Evolutionary conservation across 768 basidiomycete genomes (phyloP).

Genomic region (Mycena epipterygia): DNA sequence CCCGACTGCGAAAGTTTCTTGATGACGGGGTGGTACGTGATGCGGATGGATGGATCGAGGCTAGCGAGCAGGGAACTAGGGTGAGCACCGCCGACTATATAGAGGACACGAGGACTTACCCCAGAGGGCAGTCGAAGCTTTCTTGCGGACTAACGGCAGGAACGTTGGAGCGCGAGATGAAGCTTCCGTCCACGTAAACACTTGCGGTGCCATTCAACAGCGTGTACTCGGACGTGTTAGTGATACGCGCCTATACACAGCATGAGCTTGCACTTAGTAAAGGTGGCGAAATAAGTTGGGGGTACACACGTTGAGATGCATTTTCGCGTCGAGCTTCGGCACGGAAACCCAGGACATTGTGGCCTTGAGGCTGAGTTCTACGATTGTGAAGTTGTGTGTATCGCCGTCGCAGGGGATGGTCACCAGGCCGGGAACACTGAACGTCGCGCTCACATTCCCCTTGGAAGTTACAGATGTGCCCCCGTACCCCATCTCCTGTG

Average conservation of each 20-base stretch:
- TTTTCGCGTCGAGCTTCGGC: constrained; percentile 53
- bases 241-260: constrained; percentile 57
- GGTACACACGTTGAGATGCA: constrained; percentile 53
- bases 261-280: neutral
- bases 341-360: constrained; percentile 59
- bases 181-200: constrained; percentile 70
- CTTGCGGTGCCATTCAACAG: constrained; percentile 62
- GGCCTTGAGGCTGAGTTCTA: constrained; percentile 51
- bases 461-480: constrained; percentile 48
- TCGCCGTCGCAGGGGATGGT: constrained; percentile 56
- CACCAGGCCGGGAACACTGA: constrained; percentile 56
- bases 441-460: constrained; percentile 58
- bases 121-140: constrained; percentile 60
- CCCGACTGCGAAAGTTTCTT: constrained; percentile 52
- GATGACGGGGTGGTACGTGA: constrained; percentile 54
- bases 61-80: constrained; percentile 42
- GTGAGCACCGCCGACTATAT: neutral
- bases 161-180: constrained; percentile 63
- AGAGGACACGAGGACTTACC: constrained; percentile 45
- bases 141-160: constrained; percentile 58
- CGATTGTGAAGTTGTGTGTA: constrained; percentile 58
- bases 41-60: constrained; percentile 55
- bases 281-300: neutral
- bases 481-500: neutral
- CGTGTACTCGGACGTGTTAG: constrained; percentile 68